Percentiles rank a stretch among this genome's conserved stretches.
Evolutionary conservation across 805 yeast species (phyloP).

Genomic region (Kodamaea kakaduensis): DNA sequence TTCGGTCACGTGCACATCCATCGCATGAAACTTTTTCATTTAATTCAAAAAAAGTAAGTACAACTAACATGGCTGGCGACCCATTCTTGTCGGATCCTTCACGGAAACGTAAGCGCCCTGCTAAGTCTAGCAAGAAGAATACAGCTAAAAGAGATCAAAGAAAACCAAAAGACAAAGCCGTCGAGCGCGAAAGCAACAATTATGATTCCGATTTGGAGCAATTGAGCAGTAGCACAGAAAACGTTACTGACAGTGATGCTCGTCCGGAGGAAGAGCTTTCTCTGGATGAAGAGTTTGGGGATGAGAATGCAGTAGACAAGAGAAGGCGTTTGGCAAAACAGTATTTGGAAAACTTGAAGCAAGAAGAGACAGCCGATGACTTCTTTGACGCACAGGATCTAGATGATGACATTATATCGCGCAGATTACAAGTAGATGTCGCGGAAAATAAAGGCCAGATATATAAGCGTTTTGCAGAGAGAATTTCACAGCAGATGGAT

Average conservation of each 20-base stretch:
- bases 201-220: conserved; percentile 45
- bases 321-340: conserved; percentile 92
- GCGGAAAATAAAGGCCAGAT: conserved; percentile 86
- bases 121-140: conserved; percentile 22
- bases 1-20: neutral
- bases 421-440: conserved; percentile 80
- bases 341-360: conserved; percentile 74
- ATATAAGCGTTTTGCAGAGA: conserved; percentile 61
- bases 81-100: conserved; percentile 62
- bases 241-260: conserved; percentile 18
- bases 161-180: conserved; percentile 11
- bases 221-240: conserved; percentile 10
- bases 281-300: conserved; percentile 68
- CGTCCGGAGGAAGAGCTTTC: conserved; percentile 43
- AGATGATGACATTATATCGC: conserved; percentile 79
- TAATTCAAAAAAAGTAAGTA: conserved; percentile 1
- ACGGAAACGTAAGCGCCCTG: conserved; percentile 43
- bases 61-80: conserved; percentile 47
- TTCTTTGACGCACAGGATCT: conserved; percentile 84
- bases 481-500: conserved; percentile 36
- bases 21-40: conserved; percentile 6
- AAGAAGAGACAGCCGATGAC: conserved; percentile 37
- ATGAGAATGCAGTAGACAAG: conserved; percentile 87
- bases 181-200: conserved; percentile 31
- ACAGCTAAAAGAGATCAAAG: conserved; percentile 16